Base-by-base conservation (phyloP, 257 asterid genomes). In the Solanum verrucosum region DNA sequence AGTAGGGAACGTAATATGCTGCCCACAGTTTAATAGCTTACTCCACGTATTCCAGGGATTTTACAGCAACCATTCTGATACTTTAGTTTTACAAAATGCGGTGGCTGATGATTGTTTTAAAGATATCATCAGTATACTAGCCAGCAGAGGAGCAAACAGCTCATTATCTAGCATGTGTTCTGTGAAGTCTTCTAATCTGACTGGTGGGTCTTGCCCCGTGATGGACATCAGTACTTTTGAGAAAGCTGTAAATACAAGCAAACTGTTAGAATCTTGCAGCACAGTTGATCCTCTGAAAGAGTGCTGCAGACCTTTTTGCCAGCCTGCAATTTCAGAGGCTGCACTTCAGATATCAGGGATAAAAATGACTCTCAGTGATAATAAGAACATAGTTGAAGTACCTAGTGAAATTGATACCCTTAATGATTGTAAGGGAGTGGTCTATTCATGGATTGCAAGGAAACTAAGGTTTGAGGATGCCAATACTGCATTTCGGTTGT, bases 161-260 rank as follows among this genome's bases (percentile, higher is more conserved):
- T 96, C 98, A 1, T 73, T 97, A 88, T 94, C 99, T 38, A 81
- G 91, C 38, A 91, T 96, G 74, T 97, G 99, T 93, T 92, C 98
- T 34, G 90, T 92, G 4, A 95, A 94, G 84, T 93, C 99, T 35
- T 87, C 93, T 3, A 94, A 97, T 90, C 95, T 97, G 65, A 97
- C 99, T n/a, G 98, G 98, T 84, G 98, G 98, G 56, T 94, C 98
- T 27, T 97, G 99, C 92, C 99, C 99, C 18, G 98, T 97, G 84
- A 97, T 94, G 94, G 98, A 95, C 72, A 73, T 92, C 34, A 56
- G 88, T 33, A 92, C 93, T 85, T 97, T 97, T 87, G 99, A 97
- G 94, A 94, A 90, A 89, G 88, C 89, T 7, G 98, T 96, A 90
- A 97, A 97, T 92, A 93, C 98, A 18, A 96, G 98, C 92, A 94